phyloP scores from a whole-genome alignment of 2,329 filamentous ascomycete genomes.

The Coniella vitis region DNA sequence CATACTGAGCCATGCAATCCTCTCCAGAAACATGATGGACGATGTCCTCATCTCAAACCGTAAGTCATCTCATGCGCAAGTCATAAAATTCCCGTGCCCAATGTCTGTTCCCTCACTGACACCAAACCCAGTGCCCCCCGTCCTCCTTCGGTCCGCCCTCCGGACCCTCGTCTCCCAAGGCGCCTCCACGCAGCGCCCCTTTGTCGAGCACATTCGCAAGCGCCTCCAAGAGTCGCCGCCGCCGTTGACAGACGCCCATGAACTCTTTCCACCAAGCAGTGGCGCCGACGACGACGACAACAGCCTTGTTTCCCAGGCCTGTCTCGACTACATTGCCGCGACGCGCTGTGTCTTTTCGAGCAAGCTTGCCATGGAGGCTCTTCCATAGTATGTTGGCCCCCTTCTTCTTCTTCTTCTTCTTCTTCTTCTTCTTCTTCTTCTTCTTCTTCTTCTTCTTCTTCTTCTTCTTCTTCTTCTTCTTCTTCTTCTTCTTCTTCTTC shows the following conservation, averaged over 20 bases:
- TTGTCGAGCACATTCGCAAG: slow-evolving; percentile 27
- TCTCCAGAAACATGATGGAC: slow-evolving; percentile 36
- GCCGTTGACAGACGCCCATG: slow-evolving; percentile 15
- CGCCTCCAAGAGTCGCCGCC: slow-evolving; percentile 22
- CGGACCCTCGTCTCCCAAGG: slow-evolving; percentile 27
- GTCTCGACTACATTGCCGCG: slow-evolving; percentile 23
- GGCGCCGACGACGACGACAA: no score
- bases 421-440: no score
- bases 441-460: no score
- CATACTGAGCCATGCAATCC: no score
- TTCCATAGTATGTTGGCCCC: slow-evolving; percentile 24
- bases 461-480: no score
- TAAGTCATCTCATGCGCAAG: no score
- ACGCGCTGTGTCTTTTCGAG: slow-evolving; percentile 31
- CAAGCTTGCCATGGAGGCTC: slow-evolving; percentile 25
- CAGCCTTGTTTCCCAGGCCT: slow-evolving; percentile 20
- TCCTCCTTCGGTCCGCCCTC: slow-evolving; percentile 28
- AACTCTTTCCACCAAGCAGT: slow-evolving; percentile 22
- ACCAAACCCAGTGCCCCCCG: slow-evolving; percentile 26
- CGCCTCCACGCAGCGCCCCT: slow-evolving; percentile 23
- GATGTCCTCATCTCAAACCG: slow-evolving; percentile 32
- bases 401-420: not conserved
- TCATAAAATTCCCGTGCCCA: no score
- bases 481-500: no score
- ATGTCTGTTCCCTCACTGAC: no score